Conservation (phyloP, 768 basidiomycete genomes). For the Pisolithus orientalis region DNA sequence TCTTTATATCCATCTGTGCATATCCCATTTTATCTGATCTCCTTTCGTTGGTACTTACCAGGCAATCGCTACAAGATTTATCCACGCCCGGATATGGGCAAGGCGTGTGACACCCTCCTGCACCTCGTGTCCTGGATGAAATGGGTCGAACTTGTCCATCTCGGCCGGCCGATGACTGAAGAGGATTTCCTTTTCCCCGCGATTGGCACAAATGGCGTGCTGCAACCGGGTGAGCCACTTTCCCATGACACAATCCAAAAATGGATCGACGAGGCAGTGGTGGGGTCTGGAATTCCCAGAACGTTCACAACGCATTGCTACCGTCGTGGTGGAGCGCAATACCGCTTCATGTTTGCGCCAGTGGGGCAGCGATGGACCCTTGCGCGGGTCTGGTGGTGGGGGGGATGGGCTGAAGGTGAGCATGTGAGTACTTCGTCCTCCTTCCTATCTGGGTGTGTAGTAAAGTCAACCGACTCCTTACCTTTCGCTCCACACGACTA, state of each 20-base stretch:
- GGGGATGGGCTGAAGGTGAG: conserved; percentile 35
- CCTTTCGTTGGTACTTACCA: background rate
- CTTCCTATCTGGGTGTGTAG: background rate
- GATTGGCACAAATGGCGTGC: conserved; percentile 14
- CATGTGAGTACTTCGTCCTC: conserved; percentile 26
- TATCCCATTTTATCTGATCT: too few relatives aligned
- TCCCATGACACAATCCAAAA: conserved; percentile 20
- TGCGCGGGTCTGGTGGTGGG: conserved; percentile 34
- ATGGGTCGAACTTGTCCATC: background rate
- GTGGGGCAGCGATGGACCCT: conserved; percentile 31
- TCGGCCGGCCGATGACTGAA: conserved; percentile 4
- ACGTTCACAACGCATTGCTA: conserved; percentile 24
- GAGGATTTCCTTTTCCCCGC: conserved; percentile 20
- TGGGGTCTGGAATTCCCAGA: conserved; percentile 4
- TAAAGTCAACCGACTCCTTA: background rate
- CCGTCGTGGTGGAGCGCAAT: conserved; percentile 22
- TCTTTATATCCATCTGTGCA: too few relatives aligned
- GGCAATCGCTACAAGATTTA: conserved; percentile 3
- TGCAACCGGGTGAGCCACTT: conserved; percentile 13
- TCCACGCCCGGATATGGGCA: background rate
- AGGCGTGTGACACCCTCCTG: background rate
- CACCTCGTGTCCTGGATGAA: conserved; percentile 1
- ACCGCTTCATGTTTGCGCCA: conserved; percentile 28
- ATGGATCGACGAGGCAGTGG: conserved; percentile 11
- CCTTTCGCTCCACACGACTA: background rate